Conservation (phyloP, 352 stramenopile genomes). For the Globisporangium echinulatum region DNA sequence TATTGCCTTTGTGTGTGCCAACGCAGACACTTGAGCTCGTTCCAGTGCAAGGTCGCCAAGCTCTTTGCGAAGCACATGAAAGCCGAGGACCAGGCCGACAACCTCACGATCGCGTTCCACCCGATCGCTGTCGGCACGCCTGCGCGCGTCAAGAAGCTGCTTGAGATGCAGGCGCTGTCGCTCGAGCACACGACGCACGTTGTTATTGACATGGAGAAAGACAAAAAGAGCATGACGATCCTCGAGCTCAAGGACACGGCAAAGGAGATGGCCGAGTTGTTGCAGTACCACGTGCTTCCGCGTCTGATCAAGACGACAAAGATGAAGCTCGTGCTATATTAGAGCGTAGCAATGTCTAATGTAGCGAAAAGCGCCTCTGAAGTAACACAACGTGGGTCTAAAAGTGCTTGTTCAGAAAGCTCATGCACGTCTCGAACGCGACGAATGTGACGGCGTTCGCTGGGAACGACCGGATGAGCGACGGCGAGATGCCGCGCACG, state of each 20-base stretch:
- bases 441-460: slow-evolving; percentile 84
- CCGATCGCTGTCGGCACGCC: slow-evolving; percentile 80
- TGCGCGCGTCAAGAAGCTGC: slow-evolving; percentile 66
- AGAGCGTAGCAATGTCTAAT: slow-evolving; percentile 7
- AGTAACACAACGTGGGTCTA: slow-evolving; percentile 16
- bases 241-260: slow-evolving; percentile 82
- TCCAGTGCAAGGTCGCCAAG: slow-evolving; percentile 92
- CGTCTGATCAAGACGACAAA: slow-evolving; percentile 48
- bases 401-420: slow-evolving; percentile 67
- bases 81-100: slow-evolving; percentile 81
- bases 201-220: slow-evolving; percentile 82
- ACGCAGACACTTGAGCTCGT: slow-evolving; percentile 51
- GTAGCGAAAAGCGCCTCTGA: neutral
- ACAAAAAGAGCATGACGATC: slow-evolving; percentile 83
- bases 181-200: slow-evolving; percentile 75
- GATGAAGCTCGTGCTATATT: slow-evolving; percentile 78
- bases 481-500: slow-evolving; percentile 74
- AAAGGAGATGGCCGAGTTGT: slow-evolving; percentile 69
- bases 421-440: slow-evolving; percentile 77
- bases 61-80: slow-evolving; percentile 95
- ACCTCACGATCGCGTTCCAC: slow-evolving; percentile 64
- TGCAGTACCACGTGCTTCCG: slow-evolving; percentile 73
- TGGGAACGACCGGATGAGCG: slow-evolving; percentile 67
- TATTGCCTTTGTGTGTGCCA: neutral
- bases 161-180: slow-evolving; percentile 72